These are phyloP conservation scores for Candida jianshihensis DNA, from an alignment of 805 yeast species.

Conservation along the genomic window DNA sequence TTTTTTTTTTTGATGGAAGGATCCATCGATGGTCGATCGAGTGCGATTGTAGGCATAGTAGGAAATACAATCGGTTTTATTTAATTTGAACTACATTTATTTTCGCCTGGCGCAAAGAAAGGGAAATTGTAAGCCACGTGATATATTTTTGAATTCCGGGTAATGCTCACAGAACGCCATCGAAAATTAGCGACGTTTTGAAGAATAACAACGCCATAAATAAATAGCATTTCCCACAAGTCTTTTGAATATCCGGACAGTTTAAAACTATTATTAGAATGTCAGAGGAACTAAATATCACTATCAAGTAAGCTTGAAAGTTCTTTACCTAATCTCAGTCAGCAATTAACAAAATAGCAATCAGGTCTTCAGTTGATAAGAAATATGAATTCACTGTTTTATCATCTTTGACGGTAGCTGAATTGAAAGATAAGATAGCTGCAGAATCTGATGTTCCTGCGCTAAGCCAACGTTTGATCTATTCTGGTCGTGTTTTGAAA, in stretches of 20 bases:
- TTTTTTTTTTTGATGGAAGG: no score
- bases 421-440: conserved; percentile 61
- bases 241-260: neutral
- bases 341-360: neutral
- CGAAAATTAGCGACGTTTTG: neutral
- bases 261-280: conserved; percentile 10
- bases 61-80: no score
- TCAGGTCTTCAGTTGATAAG: conserved; percentile 61
- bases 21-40: no score
- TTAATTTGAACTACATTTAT: no score
- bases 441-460: conserved; percentile 59
- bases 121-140: no score
- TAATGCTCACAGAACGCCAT: neutral
- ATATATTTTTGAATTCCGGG: neutral
- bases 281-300: conserved; percentile 13
- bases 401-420: conserved; percentile 49
- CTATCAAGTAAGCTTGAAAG: conserved; percentile 15
- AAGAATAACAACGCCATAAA: neutral
- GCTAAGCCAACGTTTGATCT: conserved; percentile 81
- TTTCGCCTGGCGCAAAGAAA: no score
- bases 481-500: conserved; percentile 89
- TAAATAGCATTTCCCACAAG: neutral
- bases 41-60: no score
- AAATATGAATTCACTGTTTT: conserved; percentile 62
- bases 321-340: neutral